Percentiles rank a stretch among this genome's conserved stretches.
Conservation (phyloP, 2,329 filamentous ascomycete species). For the Sporothrix euskadiensis region DNA sequence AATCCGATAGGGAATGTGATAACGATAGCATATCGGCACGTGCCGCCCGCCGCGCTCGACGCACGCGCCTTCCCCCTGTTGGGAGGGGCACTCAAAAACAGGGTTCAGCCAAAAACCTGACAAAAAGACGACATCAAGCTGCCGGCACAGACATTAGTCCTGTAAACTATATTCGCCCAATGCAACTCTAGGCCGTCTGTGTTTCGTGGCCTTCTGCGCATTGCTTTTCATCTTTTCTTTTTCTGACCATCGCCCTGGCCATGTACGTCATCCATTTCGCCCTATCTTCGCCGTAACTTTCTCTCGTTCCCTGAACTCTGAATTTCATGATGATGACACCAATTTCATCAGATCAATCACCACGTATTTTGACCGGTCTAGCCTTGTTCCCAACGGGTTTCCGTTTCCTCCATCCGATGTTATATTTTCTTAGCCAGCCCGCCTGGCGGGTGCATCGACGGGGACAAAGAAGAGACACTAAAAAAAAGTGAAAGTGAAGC, state of each 20-base stretch:
- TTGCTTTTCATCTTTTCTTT: neutral
- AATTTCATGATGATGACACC: neutral
- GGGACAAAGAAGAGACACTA: neutral
- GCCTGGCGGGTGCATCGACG: neutral
- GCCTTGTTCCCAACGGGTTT: neutral
- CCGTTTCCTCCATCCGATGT: neutral
- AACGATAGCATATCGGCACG: constrained; percentile 17
- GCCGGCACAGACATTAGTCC: constrained; percentile 1
- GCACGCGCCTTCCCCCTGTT: constrained; percentile 4
- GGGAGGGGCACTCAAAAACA: neutral
- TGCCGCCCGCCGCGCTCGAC: neutral
- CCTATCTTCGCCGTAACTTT: neutral
- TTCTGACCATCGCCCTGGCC: neutral
- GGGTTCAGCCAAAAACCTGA: neutral
- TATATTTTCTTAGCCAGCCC: neutral
- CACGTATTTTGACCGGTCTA: neutral
- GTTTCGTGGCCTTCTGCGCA: neutral
- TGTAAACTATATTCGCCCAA: constrained; percentile 12
- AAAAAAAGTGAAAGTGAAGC: neutral
- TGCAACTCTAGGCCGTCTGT: neutral
- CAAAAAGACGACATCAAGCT: neutral
- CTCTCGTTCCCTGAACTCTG: neutral
- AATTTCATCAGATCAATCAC: neutral
- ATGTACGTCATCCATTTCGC: neutral
- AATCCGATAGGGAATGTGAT: neutral